These are phyloP conservation scores for Rhodofomes roseus DNA, from an alignment of 1,284 basidiomycete species.

Conservation along the genomic window DNA sequence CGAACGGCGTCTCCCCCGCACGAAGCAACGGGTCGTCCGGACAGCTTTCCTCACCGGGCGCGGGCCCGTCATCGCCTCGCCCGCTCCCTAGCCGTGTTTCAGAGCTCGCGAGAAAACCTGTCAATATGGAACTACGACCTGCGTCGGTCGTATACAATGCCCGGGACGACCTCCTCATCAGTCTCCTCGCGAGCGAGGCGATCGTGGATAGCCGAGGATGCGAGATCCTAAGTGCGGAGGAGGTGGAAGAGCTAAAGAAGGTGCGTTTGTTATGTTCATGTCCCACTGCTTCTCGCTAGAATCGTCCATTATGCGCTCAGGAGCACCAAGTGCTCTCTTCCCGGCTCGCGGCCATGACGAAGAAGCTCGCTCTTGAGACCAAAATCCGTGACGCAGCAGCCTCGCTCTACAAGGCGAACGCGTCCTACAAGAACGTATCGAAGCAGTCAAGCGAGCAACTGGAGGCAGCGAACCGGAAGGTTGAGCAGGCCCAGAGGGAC, in stretches of 20 bases:
- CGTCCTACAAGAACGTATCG: slow-evolving; percentile 52
- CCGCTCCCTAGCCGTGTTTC: slow-evolving; percentile 25
- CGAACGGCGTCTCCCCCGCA: slow-evolving; percentile 22
- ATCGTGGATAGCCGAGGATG: slow-evolving; percentile 77
- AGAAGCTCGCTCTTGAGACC: slow-evolving; percentile 70
- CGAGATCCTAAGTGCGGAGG: slow-evolving; percentile 75
- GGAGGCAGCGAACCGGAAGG: slow-evolving; percentile 61
- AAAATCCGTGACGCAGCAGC: slow-evolving; percentile 79
- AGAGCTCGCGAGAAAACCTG: slow-evolving; percentile 30
- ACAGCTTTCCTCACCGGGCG: slow-evolving; percentile 33
- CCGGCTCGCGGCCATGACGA: slow-evolving; percentile 57
- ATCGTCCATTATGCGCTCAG: slow-evolving; percentile 32
- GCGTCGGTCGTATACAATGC: slow-evolving; percentile 43
- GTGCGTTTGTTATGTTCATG: slow-evolving; percentile 37
- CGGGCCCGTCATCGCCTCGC: slow-evolving; percentile 40
- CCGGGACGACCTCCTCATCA: slow-evolving; percentile 77
- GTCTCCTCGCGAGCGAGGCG: slow-evolving; percentile 83
- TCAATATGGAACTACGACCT: slow-evolving; percentile 36
- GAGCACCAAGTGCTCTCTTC: slow-evolving; percentile 66
- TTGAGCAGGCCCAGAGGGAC: slow-evolving; percentile 66
- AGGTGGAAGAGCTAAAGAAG: slow-evolving; percentile 90
- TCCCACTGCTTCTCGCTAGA: neutral
- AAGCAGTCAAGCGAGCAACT: slow-evolving; percentile 72
- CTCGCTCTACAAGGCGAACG: slow-evolving; percentile 65
- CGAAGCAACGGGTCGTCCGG: slow-evolving; percentile 25